phyloP scores from a whole-genome alignment of 228 moss, liverwort and hornwort genomes.

The Sphagnum fallax region DNA sequence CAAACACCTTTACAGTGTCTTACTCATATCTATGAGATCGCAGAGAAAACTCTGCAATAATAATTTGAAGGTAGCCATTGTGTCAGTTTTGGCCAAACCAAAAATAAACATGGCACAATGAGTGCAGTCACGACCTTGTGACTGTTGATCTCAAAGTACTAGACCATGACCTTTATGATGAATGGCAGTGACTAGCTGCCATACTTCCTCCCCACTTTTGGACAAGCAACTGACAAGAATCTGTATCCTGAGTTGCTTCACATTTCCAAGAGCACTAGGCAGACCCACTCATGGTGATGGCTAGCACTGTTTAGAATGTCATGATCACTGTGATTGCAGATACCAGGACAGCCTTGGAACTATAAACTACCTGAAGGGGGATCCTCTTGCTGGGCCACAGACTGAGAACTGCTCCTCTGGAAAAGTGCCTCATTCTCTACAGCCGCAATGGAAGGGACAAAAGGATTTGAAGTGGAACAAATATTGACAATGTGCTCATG shows the following conservation, averaged over 20 bases:
- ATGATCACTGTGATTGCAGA: neutral
- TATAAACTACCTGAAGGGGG: conserved; percentile 6
- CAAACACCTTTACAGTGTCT: no score
- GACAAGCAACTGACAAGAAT: neutral
- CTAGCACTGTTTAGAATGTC: neutral
- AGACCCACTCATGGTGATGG: neutral
- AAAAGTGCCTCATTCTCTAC: conserved; percentile 24
- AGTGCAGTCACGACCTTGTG: no score
- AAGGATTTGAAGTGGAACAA: conserved; percentile 20
- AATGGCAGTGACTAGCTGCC: neutral
- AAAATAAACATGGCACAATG: no score
- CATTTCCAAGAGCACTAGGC: neutral
- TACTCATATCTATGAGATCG: no score
- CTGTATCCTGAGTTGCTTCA: neutral
- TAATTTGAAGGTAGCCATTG: no score
- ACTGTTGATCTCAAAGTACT: no score
- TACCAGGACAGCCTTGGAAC: neutral
- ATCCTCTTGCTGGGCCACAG: conserved; percentile 5
- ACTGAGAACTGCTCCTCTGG: conserved; percentile 3
- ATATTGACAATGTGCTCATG: conserved; percentile 52
- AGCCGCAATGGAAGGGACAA: conserved; percentile 13
- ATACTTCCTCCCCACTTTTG: neutral
- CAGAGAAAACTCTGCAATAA: no score
- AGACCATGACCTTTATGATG: neutral
- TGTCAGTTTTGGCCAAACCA: no score